These are phyloP conservation scores for Malus hybrid DNA, from an alignment of 331 rosid species.

Conservation along the genomic window DNA sequence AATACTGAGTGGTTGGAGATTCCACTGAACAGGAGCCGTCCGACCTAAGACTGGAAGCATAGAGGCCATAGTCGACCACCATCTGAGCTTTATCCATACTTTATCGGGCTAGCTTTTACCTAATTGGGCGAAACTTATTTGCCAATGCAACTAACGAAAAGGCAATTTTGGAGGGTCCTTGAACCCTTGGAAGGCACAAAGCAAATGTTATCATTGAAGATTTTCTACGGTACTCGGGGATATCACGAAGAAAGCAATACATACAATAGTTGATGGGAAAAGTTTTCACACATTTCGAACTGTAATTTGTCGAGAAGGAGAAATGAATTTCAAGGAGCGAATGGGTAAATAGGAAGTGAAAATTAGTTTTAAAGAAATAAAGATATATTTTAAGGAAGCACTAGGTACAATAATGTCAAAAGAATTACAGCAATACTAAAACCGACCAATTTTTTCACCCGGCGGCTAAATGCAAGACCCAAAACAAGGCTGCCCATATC, in stretches of 20 bases:
- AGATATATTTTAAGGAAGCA: conserved; percentile 34
- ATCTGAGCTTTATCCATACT: no score
- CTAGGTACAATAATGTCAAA: conserved; percentile 47
- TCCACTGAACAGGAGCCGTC: no score
- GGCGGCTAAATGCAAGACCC: conserved; percentile 44
- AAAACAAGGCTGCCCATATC: conserved; percentile 60
- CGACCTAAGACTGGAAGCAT: no score
- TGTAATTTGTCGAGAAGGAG: neutral
- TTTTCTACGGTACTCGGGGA: neutral
- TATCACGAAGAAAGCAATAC: neutral
- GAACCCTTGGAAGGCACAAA: neutral
- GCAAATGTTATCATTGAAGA: neutral
- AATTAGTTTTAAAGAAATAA: conserved; percentile 16
- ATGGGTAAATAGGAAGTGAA: neutral
- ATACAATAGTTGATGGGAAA: neutral
- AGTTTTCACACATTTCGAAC: neutral
- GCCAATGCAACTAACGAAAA: neutral
- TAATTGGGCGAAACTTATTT: neutral
- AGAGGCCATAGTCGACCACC: no score
- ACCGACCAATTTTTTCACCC: conserved; percentile 40
- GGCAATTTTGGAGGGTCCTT: neutral
- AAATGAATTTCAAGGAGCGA: neutral
- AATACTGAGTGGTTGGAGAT: neutral
- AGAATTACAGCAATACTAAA: conserved; percentile 59
- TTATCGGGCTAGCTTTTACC: neutral